Base-by-base conservation (phyloP, 495 filamentous ascomycete genomes). In the Penicillium desertorum region DNA sequence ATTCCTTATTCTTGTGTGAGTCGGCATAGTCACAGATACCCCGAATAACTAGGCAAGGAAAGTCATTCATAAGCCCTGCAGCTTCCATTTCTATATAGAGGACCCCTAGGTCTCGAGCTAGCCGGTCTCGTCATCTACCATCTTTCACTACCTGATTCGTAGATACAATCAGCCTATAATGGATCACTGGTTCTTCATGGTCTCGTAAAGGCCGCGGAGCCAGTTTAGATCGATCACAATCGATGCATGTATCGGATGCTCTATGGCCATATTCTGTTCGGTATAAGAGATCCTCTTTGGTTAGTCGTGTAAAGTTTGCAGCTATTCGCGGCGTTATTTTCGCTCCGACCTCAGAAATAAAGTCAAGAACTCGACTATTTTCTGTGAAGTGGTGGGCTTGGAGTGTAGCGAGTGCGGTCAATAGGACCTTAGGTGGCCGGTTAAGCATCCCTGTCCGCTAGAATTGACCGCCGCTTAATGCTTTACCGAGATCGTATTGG, bases 401-500 rank as follows among this genome's bases (percentile, higher is more conserved):
- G 2, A 52, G 37, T 29, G 19, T 52, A 10, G 37, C 22, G 32
- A 52, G 20, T 2, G 50, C 39, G 14, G 50, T 53, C 9, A 53
- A 10, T 0, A 53, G 25, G 1, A 32, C 3, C 27, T 53, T 19
- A 6, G 50, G 50, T 2, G 39, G 36, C n/a, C 11, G 22, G 9
- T 44, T 44, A 2, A 53, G 39, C 25, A 32, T 32, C 5, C 50
- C 50, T 0, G 23, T 43, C 3, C 50, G 50, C 50, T 53, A 0
- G n/a, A n/a, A n/a, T n/a, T n/a, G n/a, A n/a, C n/a, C n/a, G 10
- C n/a, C 27, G 7, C 25, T 8, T 4, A 53, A 8, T 17, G 17
- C 54, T 50, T 75, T 77, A 4, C 75, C 76, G 14, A 66, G 54
- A 45, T 79, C 69, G 47, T 72, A 80, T 53, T 78, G 71, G 0